Evolutionary conservation across 768 basidiomycete genomes (phyloP).

Genomic region (Leccinum olivaceopallidum): DNA sequence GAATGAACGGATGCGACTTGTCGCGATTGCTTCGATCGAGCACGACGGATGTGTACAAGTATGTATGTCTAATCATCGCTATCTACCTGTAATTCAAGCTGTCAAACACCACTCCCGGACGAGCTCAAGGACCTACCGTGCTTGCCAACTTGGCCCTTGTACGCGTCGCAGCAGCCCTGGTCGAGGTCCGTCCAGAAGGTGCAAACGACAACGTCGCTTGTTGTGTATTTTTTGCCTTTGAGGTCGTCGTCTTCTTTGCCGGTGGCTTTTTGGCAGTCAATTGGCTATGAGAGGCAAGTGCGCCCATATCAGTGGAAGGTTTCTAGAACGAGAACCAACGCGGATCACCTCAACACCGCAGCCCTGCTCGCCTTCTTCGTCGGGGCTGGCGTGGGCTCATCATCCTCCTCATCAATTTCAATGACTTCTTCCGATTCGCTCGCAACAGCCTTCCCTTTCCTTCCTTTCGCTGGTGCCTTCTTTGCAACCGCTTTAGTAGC

Average conservation of each 20-base stretch:
- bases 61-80: conserved; percentile 27
- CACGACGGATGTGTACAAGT: not conserved
- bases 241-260: conserved; percentile 44
- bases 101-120: not conserved
- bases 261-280: conserved; percentile 52
- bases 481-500: conserved; percentile 39
- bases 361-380: conserved; percentile 62
- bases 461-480: conserved; percentile 50
- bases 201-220: conserved; percentile 61
- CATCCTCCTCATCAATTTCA: conserved; percentile 57
- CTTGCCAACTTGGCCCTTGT: conserved; percentile 63
- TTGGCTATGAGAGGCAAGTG: conserved; percentile 28
- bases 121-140: conserved; percentile 31
- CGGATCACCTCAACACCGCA: conserved; percentile 59
- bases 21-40: not conserved
- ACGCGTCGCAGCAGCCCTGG: conserved; percentile 67
- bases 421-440: conserved; percentile 53
- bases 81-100: conserved; percentile 19
- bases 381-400: conserved; percentile 43
- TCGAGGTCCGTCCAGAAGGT: conserved; percentile 54
- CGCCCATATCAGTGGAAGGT: conserved; percentile 21
- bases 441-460: conserved; percentile 54
- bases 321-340: conserved; percentile 24
- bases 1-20: not conserved
- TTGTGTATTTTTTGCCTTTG: conserved; percentile 33